Base-by-base conservation (phyloP, 2,329 filamentous ascomycete species). In the Sporothrix dimorphospora region DNA sequence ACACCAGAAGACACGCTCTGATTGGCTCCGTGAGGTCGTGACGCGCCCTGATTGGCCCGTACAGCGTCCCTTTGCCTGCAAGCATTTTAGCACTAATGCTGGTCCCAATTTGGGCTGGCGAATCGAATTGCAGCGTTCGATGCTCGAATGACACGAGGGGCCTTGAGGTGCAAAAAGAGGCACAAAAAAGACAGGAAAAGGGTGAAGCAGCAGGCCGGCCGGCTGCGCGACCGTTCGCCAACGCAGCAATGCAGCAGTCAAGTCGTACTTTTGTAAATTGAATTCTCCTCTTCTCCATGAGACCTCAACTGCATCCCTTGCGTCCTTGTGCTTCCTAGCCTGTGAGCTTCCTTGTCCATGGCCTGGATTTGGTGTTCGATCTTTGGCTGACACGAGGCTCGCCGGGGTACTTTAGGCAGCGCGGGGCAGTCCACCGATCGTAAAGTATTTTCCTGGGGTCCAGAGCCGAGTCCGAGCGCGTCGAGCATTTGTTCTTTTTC, bases 31-130 rank as follows among this genome's bases (percentile, higher is more conserved):
- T 0, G 9, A 11, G 12, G 11, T 19, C 21, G 21, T 5, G 27
- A 47, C 69, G 61, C 71, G 71, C 67, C 42, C 53, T 70, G 55
- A 72, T 72, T 72, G 71, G 71, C 57, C 14, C 4, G 3, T 6
- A 4, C 11, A 5, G 16, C 27, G 38, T 30, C 47, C 38, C 67
- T 70, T 12, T 40, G 24, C 12, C 49, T 70, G 71, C 67, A 72
- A 24, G 57, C 57, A 40, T 49, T 69, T 67, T 72, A 47, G 47
- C 71, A 72, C 71, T 72, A 70, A 67, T 70, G 67, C 71, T 67
- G 71, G 71, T 72, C 71, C 30, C 49, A 51, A 34, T 45, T 67
- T 63, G 40, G 71, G 67, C 27, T 11, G 19, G 49, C 71, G 34
- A 72, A 72, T 72, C 8, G 40, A 24, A 7, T 21, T 1, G 11